Conservation (phyloP, 495 filamentous ascomycete genomes). For the Talaromyces ruber region DNA sequence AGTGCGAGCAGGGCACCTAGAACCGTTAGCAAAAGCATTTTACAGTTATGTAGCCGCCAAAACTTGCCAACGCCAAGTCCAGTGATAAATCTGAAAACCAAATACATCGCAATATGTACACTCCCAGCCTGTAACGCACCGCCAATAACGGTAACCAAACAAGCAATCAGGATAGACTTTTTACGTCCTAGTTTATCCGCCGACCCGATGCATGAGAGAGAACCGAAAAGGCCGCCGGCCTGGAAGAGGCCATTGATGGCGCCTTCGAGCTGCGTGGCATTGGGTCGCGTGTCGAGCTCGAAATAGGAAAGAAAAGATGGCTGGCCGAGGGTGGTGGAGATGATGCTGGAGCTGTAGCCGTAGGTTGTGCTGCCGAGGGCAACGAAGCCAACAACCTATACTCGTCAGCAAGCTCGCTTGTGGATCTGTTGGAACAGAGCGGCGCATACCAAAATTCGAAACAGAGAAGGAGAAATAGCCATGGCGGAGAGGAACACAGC, state of each 20-base stretch:
- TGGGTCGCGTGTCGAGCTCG: background rate
- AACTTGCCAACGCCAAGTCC: constrained; percentile 28
- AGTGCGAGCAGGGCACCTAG: constrained; percentile 26
- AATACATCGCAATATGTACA: constrained; percentile 20
- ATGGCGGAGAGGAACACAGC: background rate
- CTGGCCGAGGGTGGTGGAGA: constrained; percentile 5
- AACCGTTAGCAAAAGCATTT: background rate
- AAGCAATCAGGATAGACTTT: constrained; percentile 46
- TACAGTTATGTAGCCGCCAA: background rate
- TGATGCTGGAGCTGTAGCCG: constrained; percentile 7
- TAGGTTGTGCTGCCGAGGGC: constrained; percentile 6
- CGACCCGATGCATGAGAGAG: background rate
- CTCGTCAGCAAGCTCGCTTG: background rate
- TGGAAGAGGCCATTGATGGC: constrained; percentile 4
- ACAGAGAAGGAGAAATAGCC: constrained; percentile 3
- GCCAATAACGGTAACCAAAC: constrained; percentile 52
- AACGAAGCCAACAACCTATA: constrained; percentile 6
- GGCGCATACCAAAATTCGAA: constrained; percentile 4
- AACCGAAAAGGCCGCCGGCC: background rate
- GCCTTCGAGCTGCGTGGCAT: background rate
- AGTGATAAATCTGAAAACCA: constrained; percentile 31
- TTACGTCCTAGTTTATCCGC: constrained; percentile 36
- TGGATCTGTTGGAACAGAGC: background rate
- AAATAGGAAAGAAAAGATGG: constrained; percentile 1
- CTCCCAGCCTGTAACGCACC: constrained; percentile 51